Base-by-base conservation (phyloP, 495 filamentous ascomycete genomes). In the Neurospora terricola region DNA sequence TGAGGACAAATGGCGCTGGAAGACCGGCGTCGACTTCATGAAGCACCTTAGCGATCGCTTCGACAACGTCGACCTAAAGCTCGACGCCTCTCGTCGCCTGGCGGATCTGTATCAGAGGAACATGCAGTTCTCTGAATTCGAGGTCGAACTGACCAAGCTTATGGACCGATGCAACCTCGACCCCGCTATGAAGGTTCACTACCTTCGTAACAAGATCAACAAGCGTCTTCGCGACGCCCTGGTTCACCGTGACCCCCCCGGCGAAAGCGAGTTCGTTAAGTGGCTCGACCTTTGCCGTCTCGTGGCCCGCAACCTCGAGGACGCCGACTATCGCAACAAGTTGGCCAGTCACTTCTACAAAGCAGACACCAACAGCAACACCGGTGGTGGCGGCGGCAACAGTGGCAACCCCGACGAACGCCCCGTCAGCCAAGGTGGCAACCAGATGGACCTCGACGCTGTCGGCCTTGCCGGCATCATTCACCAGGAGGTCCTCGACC, bases 281-380 rank as follows among this genome's bases (percentile, higher is more conserved):
- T 45, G 18, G 18, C 8, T 45, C 3, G 8, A n/a, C 0, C 3
- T 45, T 10, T 45, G 18, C 18, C 42, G 18, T n/a, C 2, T 4
- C 0, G 18, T 45, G 0, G 18, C 18, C 3, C 1, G 8, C 2
- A 45, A n/a, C 3, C 18, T 45, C 0, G 0, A 45, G 0, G 6
- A n/a, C 3, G 18, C 18, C 1, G 18, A 45, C 3, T 2, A 45
- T 7, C 5, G 39, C 14, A 6, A 42, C 1, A 42, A 42, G 14
- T 2, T 42, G 4, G 39, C 39, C 2, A 3, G 5, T 16, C 4
- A 42, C 18, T 45, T n/a, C 6, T n/a, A n/a, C 8, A 21, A 45
- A 21, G 18, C 7, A 18, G 7, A n/a, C 1, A 9, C 7, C 7
- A 45, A n/a, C 0, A 45, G 6, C 3, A 45, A 45, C 3, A n/a